These are phyloP conservation scores for Ceratocystis harringtonii DNA, from an alignment of 2,329 filamentous ascomycete species.

Conservation along the genomic window DNA sequence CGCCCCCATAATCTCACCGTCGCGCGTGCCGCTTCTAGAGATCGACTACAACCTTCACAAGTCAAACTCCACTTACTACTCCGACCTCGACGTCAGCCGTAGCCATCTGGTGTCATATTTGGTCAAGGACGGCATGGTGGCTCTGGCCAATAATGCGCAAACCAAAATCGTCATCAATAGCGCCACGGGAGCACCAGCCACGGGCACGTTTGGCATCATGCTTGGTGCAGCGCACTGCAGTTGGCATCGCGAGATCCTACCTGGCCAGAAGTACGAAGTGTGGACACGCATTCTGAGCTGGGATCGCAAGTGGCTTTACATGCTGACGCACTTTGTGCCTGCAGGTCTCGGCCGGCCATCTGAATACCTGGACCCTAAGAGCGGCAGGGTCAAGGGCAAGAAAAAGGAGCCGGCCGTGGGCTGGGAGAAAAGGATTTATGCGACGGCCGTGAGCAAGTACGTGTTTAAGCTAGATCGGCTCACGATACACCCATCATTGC, in stretches of 20 bases:
- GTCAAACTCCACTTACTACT: constrained; percentile 72
- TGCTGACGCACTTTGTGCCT: constrained; percentile 59
- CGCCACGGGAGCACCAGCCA: constrained; percentile 33
- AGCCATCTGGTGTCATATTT: constrained; percentile 64
- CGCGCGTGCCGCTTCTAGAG: constrained; percentile 56
- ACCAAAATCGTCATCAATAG: constrained; percentile 38
- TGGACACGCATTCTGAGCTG: constrained; percentile 56
- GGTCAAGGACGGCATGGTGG: constrained; percentile 42
- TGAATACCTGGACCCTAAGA: constrained; percentile 35
- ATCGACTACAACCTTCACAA: constrained; percentile 81
- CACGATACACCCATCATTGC: constrained; percentile 67
- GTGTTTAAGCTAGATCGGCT: constrained; percentile 69
- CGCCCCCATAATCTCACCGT: constrained; percentile 50
- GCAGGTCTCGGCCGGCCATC: constrained; percentile 42
- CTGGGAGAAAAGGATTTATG: constrained; percentile 51
- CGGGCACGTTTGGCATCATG: constrained; percentile 44
- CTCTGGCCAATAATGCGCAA: constrained; percentile 34
- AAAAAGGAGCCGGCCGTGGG: constrained; percentile 24
- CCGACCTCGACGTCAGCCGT: constrained; percentile 70
- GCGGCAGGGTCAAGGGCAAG: constrained; percentile 28
- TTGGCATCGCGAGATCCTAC: constrained; percentile 59
- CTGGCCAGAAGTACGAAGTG: constrained; percentile 56
- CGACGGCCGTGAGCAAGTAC: constrained; percentile 63
- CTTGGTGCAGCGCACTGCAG: constrained; percentile 59
- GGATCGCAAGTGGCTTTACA: constrained; percentile 72